Percentiles rank a stretch among this genome's conserved stretches.
phyloP scores from a whole-genome alignment of 116 monocot species.

The Trichopus zeylanicus region DNA sequence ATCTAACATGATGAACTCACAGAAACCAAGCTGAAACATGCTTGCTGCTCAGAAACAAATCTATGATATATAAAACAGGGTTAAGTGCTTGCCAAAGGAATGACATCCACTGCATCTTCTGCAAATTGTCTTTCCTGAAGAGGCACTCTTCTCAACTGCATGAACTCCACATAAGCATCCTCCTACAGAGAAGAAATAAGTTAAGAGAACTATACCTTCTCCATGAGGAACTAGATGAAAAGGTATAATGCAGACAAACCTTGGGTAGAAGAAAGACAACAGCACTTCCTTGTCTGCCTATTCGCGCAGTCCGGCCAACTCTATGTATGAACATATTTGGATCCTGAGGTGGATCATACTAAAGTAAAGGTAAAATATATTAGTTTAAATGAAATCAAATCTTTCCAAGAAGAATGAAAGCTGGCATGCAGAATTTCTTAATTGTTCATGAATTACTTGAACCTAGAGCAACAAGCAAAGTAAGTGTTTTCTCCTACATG shows the following conservation, averaged over 20 bases:
- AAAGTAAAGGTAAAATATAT: slow-evolving; percentile 2
- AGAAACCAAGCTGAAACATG: not conserved
- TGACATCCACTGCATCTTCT: slow-evolving; percentile 38
- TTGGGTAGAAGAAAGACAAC: slow-evolving; percentile 88
- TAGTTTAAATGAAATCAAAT: too few relatives aligned
- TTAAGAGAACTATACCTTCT: not conserved
- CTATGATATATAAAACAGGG: not conserved
- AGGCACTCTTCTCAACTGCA: slow-evolving; percentile 65
- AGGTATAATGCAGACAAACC: slow-evolving; percentile 30
- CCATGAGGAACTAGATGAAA: not conserved
- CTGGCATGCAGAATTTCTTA: too few relatives aligned
- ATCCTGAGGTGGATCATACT: slow-evolving; percentile 99
- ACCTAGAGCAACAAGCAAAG: too few relatives aligned
- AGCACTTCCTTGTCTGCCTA: slow-evolving; percentile 84
- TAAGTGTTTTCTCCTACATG: too few relatives aligned
- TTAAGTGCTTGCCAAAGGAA: slow-evolving; percentile 48
- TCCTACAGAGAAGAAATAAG: slow-evolving; percentile 39
- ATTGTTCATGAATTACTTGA: too few relatives aligned
- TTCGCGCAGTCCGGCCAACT: slow-evolving; percentile 92
- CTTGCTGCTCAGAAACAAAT: not conserved
- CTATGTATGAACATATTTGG: slow-evolving; percentile 94
- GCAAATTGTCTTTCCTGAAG: slow-evolving; percentile 58
- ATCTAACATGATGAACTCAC: too few relatives aligned
- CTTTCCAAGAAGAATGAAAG: too few relatives aligned
- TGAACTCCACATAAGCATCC: slow-evolving; percentile 81